These are phyloP conservation scores for Sanghuangporus sanghuang DNA, from an alignment of 1,284 basidiomycete species.

Conservation along the genomic window DNA sequence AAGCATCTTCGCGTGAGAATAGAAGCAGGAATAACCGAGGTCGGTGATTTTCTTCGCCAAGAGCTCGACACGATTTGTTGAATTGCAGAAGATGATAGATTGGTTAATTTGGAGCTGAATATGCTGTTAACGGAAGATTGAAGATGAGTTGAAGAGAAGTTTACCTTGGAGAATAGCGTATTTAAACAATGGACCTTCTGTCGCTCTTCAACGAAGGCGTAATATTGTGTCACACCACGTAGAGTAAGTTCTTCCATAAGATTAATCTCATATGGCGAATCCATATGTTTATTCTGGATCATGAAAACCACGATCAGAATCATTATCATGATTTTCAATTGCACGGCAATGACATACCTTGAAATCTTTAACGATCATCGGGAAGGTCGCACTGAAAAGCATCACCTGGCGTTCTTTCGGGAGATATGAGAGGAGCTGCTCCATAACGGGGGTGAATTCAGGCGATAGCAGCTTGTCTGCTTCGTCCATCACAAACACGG, in stretches of 20 bases:
- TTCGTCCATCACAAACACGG: slow-evolving; percentile 98
- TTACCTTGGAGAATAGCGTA: slow-evolving; percentile 92
- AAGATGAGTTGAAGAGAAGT: slow-evolving; percentile 3
- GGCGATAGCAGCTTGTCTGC: slow-evolving; percentile 97
- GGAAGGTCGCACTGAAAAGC: slow-evolving; percentile 99
- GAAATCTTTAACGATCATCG: slow-evolving; percentile 98
- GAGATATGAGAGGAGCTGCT: slow-evolving; percentile 86
- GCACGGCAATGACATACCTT: slow-evolving; percentile 50
- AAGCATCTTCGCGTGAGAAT: slow-evolving; percentile 99
- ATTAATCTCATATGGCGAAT: slow-evolving; percentile 95
- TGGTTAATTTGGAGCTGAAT: slow-evolving; percentile 96
- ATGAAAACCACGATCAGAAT: slow-evolving; percentile 4
- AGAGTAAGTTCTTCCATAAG: slow-evolving; percentile 99
- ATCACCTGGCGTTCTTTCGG: slow-evolving; percentile 92
- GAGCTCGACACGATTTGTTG: slow-evolving; percentile 98
- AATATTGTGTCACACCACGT: slow-evolving; percentile 98
- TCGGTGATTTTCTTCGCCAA: slow-evolving; percentile 99
- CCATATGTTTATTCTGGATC: slow-evolving; percentile 95
- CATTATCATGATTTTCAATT: slow-evolving; percentile 6
- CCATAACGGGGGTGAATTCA: slow-evolving; percentile 98
- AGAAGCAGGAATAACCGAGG: slow-evolving; percentile 99
- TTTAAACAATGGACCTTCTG: slow-evolving; percentile 99
- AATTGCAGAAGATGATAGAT: slow-evolving; percentile 99
- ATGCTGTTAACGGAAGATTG: slow-evolving; percentile 1
- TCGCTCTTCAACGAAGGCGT: slow-evolving; percentile 97